Evolutionary conservation across 75 land plant genomes (phyloP).

Genomic region (Cryptomeria japonica): DNA sequence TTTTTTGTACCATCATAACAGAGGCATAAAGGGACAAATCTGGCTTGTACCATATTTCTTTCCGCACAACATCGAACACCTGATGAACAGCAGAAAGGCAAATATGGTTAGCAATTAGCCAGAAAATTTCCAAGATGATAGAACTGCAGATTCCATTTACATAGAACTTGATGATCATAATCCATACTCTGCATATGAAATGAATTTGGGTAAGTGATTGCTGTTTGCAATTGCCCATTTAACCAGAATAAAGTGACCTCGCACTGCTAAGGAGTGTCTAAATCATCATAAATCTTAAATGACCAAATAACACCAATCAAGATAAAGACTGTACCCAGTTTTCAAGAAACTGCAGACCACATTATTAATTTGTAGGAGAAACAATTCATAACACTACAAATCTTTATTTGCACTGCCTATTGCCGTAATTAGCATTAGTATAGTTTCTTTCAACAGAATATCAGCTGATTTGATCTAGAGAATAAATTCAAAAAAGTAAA

Average conservation of each 20-base stretch:
- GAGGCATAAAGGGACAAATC: slow-evolving; percentile 37
- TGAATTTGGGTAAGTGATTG: not conserved
- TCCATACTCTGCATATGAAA: not conserved
- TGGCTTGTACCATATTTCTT: slow-evolving; percentile 72
- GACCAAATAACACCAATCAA: not conserved
- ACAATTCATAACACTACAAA: not conserved
- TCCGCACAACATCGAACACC: slow-evolving; percentile 56
- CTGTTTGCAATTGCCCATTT: not conserved
- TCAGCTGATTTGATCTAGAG: too few species aligned
- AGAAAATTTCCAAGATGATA: not conserved
- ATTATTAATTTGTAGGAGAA: not conserved
- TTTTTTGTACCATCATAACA: slow-evolving; percentile 37
- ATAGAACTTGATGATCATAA: not conserved
- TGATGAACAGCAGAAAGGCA: slow-evolving; percentile 2
- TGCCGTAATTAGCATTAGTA: too few species aligned
- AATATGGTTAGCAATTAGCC: not conserved
- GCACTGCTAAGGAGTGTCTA: not conserved
- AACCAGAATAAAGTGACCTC: not conserved
- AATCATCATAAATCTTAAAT: not conserved
- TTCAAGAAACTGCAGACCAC: not conserved
- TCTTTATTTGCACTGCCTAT: not conserved
- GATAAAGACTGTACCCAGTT: too few species aligned
- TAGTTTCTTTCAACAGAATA: too few species aligned
- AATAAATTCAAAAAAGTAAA: not conserved
- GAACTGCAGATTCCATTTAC: not conserved